These are phyloP conservation scores for Wickerhamomyces hampshirensis DNA, from an alignment of 805 yeast species.

Conservation along the genomic window DNA sequence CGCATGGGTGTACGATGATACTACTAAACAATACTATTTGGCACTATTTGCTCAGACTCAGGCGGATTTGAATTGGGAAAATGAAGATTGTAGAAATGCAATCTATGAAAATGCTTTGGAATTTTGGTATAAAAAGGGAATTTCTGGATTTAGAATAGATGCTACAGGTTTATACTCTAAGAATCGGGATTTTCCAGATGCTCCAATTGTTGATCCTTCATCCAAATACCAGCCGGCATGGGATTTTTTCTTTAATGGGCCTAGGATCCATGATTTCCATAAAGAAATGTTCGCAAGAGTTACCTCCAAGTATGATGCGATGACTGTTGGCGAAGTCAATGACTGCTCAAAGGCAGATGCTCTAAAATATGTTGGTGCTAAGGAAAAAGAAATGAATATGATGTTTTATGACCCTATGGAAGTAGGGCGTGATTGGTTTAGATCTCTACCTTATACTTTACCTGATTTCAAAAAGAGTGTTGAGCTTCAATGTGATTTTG, in stretches of 20 bases:
- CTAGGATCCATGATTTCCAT: slow-evolving; percentile 54
- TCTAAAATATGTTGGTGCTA: slow-evolving; percentile 36
- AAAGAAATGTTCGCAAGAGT: slow-evolving; percentile 42
- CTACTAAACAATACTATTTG: slow-evolving; percentile 50
- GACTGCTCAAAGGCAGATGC: slow-evolving; percentile 36
- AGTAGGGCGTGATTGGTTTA: slow-evolving; percentile 37
- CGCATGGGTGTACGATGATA: slow-evolving; percentile 54
- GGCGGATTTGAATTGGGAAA: slow-evolving; percentile 64
- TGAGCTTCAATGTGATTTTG: slow-evolving; percentile 30
- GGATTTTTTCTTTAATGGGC: slow-evolving; percentile 37
- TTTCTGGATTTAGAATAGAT: slow-evolving; percentile 58
- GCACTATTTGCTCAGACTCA: slow-evolving; percentile 48
- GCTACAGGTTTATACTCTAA: slow-evolving; percentile 51
- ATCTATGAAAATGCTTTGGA: slow-evolving; percentile 43
- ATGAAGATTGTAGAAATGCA: slow-evolving; percentile 25
- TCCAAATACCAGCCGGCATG: slow-evolving; percentile 36
- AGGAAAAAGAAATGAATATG: slow-evolving; percentile 36
- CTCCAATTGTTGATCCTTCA: slow-evolving; percentile 40
- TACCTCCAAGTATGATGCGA: slow-evolving; percentile 41
- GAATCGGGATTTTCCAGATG: slow-evolving; percentile 40
- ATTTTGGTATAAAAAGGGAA: slow-evolving; percentile 53
- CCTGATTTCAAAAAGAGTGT: slow-evolving; percentile 39
- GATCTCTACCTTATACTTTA: slow-evolving; percentile 29
- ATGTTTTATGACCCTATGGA: slow-evolving; percentile 32
- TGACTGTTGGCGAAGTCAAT: slow-evolving; percentile 60